Conservation (phyloP, 129 eudicot species). For the carrot (Daucus carota) region DNA sequence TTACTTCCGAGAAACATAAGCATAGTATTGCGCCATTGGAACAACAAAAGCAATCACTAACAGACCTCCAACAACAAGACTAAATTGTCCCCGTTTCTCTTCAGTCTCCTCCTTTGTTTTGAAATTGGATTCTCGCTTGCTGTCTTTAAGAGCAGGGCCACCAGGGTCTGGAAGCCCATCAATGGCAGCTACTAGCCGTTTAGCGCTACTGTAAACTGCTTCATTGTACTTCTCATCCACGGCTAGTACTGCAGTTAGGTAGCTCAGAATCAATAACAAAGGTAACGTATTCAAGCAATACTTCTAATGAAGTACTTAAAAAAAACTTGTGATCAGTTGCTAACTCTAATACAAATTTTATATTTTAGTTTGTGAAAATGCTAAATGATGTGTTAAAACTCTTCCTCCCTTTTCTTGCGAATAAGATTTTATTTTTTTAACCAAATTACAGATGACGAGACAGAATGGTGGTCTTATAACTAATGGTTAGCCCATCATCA, state of each 20-base stretch:
- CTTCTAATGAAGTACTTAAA: background rate
- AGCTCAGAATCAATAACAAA: background rate
- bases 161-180: slow-evolving; percentile 99
- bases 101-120: slow-evolving; percentile 93
- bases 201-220: slow-evolving; percentile 69
- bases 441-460: background rate
- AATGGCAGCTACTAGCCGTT: slow-evolving; percentile 77
- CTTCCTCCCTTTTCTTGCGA: background rate
- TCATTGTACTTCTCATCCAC: slow-evolving; percentile 98
- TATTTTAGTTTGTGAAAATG: background rate
- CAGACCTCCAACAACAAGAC: slow-evolving; percentile 91
- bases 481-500: background rate
- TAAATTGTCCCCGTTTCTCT: slow-evolving; percentile 91
- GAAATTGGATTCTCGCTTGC: slow-evolving; percentile 96
- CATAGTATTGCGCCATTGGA: slow-evolving; percentile 99
- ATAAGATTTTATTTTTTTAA: no score
- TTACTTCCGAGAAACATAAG: slow-evolving; percentile 84
- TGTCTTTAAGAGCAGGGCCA: slow-evolving; percentile 75
- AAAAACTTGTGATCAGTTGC: background rate
- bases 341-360: background rate
- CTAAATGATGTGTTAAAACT: background rate
- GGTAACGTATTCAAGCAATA: background rate
- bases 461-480: background rate
- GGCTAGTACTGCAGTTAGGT: slow-evolving; percentile 58
- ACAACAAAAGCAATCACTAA: slow-evolving; percentile 96